A percentile compares a stretch with the other conserved stretches of the same genome.
These are phyloP conservation scores for Leonotis leonurus DNA, from an alignment of 257 asterid species.

Conservation along the genomic window DNA sequence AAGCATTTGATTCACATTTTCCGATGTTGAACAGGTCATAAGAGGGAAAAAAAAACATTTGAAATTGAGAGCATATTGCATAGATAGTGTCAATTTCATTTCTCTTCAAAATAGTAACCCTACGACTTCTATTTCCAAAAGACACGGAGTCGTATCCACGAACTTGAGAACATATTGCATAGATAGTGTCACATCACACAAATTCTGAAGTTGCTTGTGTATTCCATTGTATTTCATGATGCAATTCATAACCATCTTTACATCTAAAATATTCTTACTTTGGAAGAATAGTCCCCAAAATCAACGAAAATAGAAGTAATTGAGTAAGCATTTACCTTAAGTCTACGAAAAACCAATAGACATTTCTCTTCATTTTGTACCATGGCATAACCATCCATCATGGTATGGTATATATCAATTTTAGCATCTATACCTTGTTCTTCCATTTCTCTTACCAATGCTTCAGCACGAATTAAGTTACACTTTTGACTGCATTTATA, in stretches of 20 bases:
- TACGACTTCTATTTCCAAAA: neutral
- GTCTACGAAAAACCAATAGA: conserved; percentile 70
- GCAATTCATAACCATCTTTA: conserved; percentile 5
- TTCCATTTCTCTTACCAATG: conserved; percentile 94
- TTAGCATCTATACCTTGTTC: conserved; percentile 93
- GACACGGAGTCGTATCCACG: neutral
- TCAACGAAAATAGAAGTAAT: neutral
- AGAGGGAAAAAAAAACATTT: neutral
- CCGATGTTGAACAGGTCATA: neutral
- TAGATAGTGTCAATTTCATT: neutral
- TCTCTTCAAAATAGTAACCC: neutral
- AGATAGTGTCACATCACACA: neutral
- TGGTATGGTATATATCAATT: conserved; percentile 81
- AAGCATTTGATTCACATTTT: neutral
- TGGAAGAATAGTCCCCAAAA: neutral
- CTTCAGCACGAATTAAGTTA: conserved; percentile 77
- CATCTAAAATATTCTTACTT: neutral
- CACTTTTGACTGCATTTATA: conserved; percentile 56
- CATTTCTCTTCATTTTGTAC: conserved; percentile 68
- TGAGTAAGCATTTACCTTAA: conserved; percentile 44
- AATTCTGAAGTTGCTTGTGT: neutral
- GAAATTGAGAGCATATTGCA: neutral
- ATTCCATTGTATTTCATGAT: neutral
- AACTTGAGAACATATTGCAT: neutral
- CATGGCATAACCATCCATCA: conserved; percentile 98